phyloP scores from a whole-genome alignment of 148 eudicot genomes.

The Nepenthes gracilis region DNA sequence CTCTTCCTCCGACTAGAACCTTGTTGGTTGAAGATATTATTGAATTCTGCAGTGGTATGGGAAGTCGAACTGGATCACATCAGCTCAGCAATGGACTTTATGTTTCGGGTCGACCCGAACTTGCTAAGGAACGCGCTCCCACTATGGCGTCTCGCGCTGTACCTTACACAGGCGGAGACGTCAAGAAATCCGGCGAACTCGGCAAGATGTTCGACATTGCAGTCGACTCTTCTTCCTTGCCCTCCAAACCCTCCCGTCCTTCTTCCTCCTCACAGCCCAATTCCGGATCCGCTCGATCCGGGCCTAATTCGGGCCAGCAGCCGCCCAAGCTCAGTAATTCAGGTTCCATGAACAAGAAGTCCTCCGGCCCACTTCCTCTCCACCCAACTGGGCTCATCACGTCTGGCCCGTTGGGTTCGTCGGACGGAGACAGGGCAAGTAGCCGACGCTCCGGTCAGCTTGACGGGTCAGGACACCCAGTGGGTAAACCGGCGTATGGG shows the following conservation, averaged over 20 bases:
- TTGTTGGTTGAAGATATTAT: too few relatives aligned
- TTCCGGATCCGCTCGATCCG: constrained; percentile 74
- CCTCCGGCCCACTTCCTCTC: constrained; percentile 52
- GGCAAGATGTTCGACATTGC: constrained; percentile 78
- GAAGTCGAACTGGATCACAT: constrained; percentile 58
- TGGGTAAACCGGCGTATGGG: constrained; percentile 46
- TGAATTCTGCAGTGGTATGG: constrained; percentile 16
- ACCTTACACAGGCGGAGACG: constrained; percentile 80
- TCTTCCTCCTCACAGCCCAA: constrained; percentile 43
- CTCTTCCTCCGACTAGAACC: too few relatives aligned
- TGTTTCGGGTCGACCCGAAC: constrained; percentile 77
- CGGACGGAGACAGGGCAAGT: constrained; percentile 4
- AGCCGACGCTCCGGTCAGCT: constrained; percentile 38
- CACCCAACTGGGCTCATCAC: constrained; percentile 63
- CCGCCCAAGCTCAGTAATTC: constrained; percentile 21
- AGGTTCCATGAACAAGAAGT: constrained; percentile 41
- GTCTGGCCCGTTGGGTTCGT: background rate
- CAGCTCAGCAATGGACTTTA: constrained; percentile 72
- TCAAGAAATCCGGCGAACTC: constrained; percentile 78
- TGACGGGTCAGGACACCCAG: constrained; percentile 13
- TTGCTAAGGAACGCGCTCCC: constrained; percentile 31
- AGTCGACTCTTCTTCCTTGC: constrained; percentile 10
- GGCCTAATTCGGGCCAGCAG: constrained; percentile 40
- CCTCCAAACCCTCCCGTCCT: constrained; percentile 21
- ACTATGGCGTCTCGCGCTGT: constrained; percentile 44